Evolutionary conservation across 2,329 filamentous ascomycete species (phyloP).

Genomic region (Pyrenochaeta sp.): DNA sequence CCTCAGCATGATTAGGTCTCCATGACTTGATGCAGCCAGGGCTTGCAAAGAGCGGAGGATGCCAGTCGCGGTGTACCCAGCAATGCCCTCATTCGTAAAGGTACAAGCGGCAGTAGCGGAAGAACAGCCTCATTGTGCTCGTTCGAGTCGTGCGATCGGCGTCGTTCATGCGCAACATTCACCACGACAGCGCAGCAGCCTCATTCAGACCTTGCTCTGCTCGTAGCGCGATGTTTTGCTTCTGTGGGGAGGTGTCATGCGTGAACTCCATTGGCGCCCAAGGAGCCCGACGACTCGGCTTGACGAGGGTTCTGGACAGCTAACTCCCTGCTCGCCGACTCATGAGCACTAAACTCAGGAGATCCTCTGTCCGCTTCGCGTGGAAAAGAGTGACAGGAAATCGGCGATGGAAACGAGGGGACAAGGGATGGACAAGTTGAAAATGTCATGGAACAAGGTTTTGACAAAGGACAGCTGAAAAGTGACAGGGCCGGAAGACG

Average conservation of each 20-base stretch:
- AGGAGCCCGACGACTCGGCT: not conserved
- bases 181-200: no score
- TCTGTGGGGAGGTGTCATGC: not conserved
- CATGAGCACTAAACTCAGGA: not conserved
- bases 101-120: not conserved
- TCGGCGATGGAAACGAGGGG: not conserved
- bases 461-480: not conserved
- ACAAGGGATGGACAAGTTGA: not conserved
- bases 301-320: constrained; percentile 1
- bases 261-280: not conserved
- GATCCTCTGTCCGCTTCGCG: not conserved
- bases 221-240: not conserved
- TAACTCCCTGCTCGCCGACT: not conserved
- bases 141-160: not conserved
- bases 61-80: no score
- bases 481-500: not conserved
- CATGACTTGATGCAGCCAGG: not conserved
- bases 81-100: not conserved
- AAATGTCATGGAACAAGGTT: not conserved
- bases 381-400: not conserved
- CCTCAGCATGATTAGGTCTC: no score
- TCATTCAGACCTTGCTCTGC: no score
- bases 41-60: no score
- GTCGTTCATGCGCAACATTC: not conserved
- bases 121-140: no score